Evolutionary conservation across 164 flowering plant species (phyloP).

Genomic region (Nelumbo lutea): DNA sequence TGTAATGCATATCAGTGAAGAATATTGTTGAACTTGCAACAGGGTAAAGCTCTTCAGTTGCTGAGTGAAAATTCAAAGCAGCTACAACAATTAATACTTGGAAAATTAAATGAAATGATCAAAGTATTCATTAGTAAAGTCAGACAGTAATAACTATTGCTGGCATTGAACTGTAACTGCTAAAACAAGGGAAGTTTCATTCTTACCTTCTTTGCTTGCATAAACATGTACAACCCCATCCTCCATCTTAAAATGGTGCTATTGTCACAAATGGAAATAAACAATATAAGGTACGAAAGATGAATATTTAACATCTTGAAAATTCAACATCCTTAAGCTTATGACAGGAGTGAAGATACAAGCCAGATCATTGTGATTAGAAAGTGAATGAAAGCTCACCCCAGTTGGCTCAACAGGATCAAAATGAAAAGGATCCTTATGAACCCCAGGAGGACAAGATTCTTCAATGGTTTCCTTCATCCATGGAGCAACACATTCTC

Average conservation of each 20-base stretch:
- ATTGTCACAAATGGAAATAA: conserved; percentile 10
- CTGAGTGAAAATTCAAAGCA: conserved; percentile 25
- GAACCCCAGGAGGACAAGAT: conserved; percentile 18
- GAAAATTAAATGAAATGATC: not conserved
- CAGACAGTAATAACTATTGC: not conserved
- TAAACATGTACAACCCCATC: conserved; percentile 79
- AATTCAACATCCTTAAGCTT: not conserved
- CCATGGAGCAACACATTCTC: conserved; percentile 61
- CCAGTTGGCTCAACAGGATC: conserved; percentile 42
- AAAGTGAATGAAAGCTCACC: conserved; percentile 31
- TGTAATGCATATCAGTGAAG: conserved; percentile 77
- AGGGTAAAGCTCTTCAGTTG: conserved; percentile 53
- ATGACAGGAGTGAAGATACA: not conserved
- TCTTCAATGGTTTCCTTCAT: conserved; percentile 21
- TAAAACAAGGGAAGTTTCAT: not conserved
- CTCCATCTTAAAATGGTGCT: conserved; percentile 75
- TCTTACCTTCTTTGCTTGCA: conserved; percentile 51
- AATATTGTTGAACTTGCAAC: conserved; percentile 61
- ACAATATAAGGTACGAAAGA: not conserved
- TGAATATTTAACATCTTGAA: not conserved
- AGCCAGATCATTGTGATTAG: not conserved
- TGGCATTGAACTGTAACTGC: not conserved
- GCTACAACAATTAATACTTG: not conserved
- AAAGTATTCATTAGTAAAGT: not conserved
- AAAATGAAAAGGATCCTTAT: conserved; percentile 49